Conservation (phyloP, 2,329 filamentous ascomycete genomes). For the Pseudocercospora macadamiae region DNA sequence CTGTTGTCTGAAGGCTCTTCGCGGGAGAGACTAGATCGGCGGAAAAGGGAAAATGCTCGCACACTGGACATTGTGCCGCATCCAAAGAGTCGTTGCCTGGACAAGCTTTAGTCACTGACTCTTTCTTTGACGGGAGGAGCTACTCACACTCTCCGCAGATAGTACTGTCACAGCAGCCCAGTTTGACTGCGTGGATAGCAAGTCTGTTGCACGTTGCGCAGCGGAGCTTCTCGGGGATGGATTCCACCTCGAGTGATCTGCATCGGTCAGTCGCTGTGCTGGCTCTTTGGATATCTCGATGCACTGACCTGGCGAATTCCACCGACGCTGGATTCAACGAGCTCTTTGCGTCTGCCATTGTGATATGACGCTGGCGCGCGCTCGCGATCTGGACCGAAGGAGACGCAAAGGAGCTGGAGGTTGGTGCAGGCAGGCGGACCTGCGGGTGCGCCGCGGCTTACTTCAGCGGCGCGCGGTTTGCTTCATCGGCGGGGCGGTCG, state of each 20-base stretch:
- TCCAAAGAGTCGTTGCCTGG: constrained; percentile 71
- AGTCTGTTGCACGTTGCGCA: constrained; percentile 93
- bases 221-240: constrained; percentile 93
- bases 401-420: neutral
- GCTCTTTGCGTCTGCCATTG: constrained; percentile 15
- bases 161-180: constrained; percentile 92
- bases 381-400: too few species aligned
- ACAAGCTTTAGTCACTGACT: too few species aligned
- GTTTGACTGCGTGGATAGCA: constrained; percentile 84
- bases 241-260: constrained; percentile 77
- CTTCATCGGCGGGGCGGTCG: constrained; percentile 16
- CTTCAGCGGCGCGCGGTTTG: constrained; percentile 9
- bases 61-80: constrained; percentile 71
- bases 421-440: constrained; percentile 9
- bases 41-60: constrained; percentile 86
- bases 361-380: neutral
- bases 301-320: constrained; percentile 20
- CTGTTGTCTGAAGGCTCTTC: constrained; percentile 87
- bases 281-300: neutral
- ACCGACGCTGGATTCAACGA: constrained; percentile 18
- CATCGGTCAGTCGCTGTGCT: constrained; percentile 14
- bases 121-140: too few species aligned
- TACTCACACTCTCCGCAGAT: constrained; percentile 88
- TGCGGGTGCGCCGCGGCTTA: constrained; percentile 21
- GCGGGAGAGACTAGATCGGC: constrained; percentile 84